A percentile compares a stretch with the other conserved stretches of the same genome.
These are phyloP conservation scores for Deuterostichococcus epilithicus DNA, from an alignment of 139 green algal species.

Conservation along the genomic window DNA sequence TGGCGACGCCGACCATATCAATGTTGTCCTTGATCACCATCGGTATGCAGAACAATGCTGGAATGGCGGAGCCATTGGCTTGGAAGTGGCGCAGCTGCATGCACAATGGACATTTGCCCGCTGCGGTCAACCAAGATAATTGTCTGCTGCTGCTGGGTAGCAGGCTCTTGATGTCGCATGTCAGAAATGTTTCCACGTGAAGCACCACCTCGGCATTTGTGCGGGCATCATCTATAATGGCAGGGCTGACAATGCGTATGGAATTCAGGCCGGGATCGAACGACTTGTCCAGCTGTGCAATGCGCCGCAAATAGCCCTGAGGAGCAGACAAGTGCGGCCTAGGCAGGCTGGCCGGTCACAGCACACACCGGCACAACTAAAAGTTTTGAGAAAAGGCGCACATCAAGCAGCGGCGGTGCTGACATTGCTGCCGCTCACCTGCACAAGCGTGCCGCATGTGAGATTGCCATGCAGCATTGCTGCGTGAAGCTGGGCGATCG, in stretches of 20 bases:
- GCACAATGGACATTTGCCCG: too few species aligned
- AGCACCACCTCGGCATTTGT: not conserved
- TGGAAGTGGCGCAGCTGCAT: not conserved
- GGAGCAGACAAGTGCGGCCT: not conserved
- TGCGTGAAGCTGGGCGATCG: not conserved
- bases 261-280: conserved; percentile 16
- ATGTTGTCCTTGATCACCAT: conserved; percentile 30
- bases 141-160: not conserved
- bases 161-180: not conserved
- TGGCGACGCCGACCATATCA: conserved; percentile 12
- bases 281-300: not conserved
- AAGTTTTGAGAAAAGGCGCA: not conserved
- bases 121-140: not conserved
- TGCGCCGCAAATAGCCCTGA: not conserved
- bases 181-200: not conserved
- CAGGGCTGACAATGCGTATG: not conserved
- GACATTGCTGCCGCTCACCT: not conserved
- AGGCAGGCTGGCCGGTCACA: not conserved
- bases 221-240: not conserved
- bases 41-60: conserved; percentile 17
- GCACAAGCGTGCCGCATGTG: conserved; percentile 16
- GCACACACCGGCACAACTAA: not conserved
- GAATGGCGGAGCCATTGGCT: not conserved
- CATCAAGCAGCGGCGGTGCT: not conserved
- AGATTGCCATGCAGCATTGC: conserved; percentile 15